phyloP scores from a whole-genome alignment of 331 rosid genomes.

The Quercus phellos region DNA sequence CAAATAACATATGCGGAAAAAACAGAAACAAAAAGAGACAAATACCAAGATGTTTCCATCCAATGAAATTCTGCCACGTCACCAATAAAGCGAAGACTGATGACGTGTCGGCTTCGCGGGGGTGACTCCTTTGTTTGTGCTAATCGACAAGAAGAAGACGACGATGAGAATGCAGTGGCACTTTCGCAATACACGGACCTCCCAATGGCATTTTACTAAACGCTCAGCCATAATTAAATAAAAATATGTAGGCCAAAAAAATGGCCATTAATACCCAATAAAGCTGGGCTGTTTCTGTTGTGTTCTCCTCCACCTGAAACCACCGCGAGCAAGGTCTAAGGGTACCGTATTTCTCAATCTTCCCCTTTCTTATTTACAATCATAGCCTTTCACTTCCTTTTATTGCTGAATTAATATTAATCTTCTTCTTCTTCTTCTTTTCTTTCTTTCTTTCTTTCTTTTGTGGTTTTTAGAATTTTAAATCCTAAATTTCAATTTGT shows the following conservation, averaged over 20 bases:
- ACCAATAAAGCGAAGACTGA: no score
- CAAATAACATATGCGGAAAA: no score
- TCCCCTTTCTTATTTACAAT: not conserved
- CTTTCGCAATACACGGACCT: not conserved
- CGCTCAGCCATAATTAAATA: not conserved
- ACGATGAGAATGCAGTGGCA: constrained; percentile 12
- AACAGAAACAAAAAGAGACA: no score
- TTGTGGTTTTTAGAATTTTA: not conserved
- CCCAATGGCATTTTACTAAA: constrained; percentile 18
- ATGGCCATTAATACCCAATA: not conserved
- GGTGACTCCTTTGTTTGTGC: no score
- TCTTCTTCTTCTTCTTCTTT: not conserved
- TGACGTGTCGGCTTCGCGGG: no score
- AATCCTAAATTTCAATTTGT: not conserved
- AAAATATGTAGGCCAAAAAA: not conserved
- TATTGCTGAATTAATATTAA: not conserved
- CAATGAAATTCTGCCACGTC: no score
- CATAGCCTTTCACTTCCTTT: not conserved
- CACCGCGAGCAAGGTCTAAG: constrained; percentile 5
- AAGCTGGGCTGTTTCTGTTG: not conserved
- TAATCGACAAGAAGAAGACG: no score
- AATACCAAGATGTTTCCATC: no score
- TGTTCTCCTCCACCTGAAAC: not conserved
- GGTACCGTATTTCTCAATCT: not conserved
- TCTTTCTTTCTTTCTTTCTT: not conserved